Percentiles rank a stretch among this genome's conserved stretches.
Evolutionary conservation across 371 early-diverging fungal genomes (phyloP).

Genomic region (Vavraia culicis): DNA sequence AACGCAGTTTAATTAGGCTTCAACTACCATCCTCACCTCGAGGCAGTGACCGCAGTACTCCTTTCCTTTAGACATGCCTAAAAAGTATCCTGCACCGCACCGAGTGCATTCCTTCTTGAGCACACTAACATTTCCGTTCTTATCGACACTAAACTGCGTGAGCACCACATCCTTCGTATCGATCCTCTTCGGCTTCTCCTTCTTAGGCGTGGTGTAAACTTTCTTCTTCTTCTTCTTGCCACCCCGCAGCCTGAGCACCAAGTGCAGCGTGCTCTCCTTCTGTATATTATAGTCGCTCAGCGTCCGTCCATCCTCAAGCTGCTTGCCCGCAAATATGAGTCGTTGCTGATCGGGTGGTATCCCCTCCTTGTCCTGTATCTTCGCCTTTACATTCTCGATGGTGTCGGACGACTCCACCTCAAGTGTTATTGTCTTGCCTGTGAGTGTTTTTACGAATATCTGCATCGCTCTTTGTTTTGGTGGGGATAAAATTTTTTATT

Average conservation of each 20-base stretch:
- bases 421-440: conserved; percentile 85
- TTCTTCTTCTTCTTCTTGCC: conserved; percentile 43
- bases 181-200: conserved; percentile 25
- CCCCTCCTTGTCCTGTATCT: conserved; percentile 94
- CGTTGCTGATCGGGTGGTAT: conserved; percentile 99
- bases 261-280: conserved; percentile 88
- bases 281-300: conserved; percentile 53
- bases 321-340: conserved; percentile 96
- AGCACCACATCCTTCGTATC: conserved; percentile 78
- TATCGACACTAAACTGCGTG: conserved; percentile 63
- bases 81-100: conserved; percentile 58
- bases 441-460: conserved; percentile 87
- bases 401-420: conserved; percentile 83
- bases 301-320: conserved; percentile 64
- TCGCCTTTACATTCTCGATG: conserved; percentile 77
- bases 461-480: conserved; percentile 46
- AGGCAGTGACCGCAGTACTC: too few species aligned
- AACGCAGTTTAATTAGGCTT: too few species aligned
- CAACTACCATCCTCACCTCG: too few species aligned
- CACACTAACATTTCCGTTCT: conserved; percentile 76
- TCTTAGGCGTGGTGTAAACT: conserved; percentile 41
- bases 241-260: conserved; percentile 85
- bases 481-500: too few species aligned
- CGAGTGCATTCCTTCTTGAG: conserved; percentile 73
- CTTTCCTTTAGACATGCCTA: too few species aligned